Base-by-base conservation (phyloP, 495 filamentous ascomycete genomes). In the Friedmanniomyces simplex region DNA sequence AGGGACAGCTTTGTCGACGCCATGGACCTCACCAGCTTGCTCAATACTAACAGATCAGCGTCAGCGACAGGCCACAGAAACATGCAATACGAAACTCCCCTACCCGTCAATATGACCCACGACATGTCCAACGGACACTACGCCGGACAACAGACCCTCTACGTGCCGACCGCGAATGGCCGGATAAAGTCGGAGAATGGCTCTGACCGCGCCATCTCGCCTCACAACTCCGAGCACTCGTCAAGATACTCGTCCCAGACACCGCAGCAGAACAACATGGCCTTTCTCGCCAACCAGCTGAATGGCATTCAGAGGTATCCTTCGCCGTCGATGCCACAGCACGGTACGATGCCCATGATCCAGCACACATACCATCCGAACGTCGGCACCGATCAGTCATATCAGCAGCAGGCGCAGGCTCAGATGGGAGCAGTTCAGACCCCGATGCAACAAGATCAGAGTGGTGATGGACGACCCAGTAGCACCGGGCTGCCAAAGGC, bases 191-290 rank as follows among this genome's bases (percentile, higher is more conserved):
- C 81, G 46, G 74, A 79, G 59, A 77, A 75, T 67, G 77, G 79
- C 51, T 77, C 86, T 61, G 87, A 93, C 46, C 82, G 85, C 41
- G 80, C 80, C 46, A 76, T 74, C 53, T 86, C 86, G 28, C 79
- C 87, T 22, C 87, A 88, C 68, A 76, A 80, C 24, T 85, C 82
- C 2, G 85, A 91, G 59, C 79, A 79, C 53, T 79, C 81, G 16
- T 67, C 73, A 68, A 67, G 83, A 72, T 76, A 83, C 75, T 77
- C 79, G 61, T 72, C 79, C 20, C 70, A 75, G 58, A 63, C 61
- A 10, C 71, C 72, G 21, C 69, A 77, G 57, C 72, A 76, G 47
- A 73, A 75, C 54, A 73, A 78, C 63, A 69, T 72, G n/a, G 50
- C 57, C 16, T 73, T 66, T n/a, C 67, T 71, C 52, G 60, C 66